Conservation (phyloP, 192 early-diverging fungal species). For the Entomortierella beljakovae region DNA sequence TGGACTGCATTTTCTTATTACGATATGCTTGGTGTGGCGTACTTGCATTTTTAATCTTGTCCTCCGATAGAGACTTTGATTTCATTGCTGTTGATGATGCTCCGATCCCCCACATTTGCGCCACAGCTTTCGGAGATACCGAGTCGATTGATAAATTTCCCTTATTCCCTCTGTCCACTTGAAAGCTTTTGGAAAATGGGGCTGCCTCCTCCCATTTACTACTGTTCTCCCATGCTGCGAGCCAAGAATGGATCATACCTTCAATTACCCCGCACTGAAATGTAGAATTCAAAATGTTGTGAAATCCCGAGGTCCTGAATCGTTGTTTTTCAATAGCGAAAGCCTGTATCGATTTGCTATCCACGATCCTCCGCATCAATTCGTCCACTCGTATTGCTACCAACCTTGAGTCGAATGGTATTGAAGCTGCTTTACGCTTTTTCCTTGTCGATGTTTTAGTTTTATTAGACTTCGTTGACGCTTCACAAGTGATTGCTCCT, state of each 20-base stretch:
- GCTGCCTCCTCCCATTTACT: not conserved
- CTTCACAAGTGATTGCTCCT: not conserved
- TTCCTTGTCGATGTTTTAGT: not conserved
- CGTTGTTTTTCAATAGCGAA: conserved; percentile 59
- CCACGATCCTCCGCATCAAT: conserved; percentile 16
- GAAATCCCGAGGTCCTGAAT: conserved; percentile 48
- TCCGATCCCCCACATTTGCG: conserved; percentile 36
- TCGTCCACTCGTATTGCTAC: conserved; percentile 18
- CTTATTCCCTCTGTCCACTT: not conserved
- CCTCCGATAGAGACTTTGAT: not conserved
- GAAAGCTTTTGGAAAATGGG: not conserved
- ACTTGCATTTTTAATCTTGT: not conserved
- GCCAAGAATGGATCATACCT: conserved; percentile 54
- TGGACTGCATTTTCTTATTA: conserved; percentile 4
- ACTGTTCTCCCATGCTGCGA: conserved; percentile 22
- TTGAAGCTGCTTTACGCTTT: conserved; percentile 4
- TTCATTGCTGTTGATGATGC: not conserved
- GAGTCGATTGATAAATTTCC: conserved; percentile 19
- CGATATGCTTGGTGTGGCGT: not conserved
- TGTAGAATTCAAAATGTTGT: conserved; percentile 48
- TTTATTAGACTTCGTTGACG: not conserved
- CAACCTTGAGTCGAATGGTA: conserved; percentile 14
- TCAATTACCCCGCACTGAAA: conserved; percentile 58
- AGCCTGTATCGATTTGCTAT: not conserved
- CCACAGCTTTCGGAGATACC: conserved; percentile 26